Evolutionary conservation across 441 rosid genomes (phyloP).

Genomic region (Erysimum pusillum): DNA sequence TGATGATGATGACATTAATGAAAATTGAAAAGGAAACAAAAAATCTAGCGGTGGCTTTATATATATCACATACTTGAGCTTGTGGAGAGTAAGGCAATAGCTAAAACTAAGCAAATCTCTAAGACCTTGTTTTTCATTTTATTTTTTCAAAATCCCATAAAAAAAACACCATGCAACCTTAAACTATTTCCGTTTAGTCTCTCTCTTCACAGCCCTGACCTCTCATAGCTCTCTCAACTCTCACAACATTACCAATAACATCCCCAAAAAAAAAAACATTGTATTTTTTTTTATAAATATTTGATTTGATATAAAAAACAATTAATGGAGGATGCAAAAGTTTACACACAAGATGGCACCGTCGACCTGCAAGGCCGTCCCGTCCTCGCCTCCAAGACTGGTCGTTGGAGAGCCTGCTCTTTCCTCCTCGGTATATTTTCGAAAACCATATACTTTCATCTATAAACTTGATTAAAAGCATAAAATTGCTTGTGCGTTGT

Average conservation of each 20-base stretch:
- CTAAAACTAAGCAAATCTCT: slow-evolving; percentile 29
- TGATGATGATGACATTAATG: slow-evolving; percentile 40
- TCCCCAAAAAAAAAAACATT: not conserved
- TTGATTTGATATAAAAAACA: not conserved
- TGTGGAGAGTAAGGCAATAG: slow-evolving; percentile 35
- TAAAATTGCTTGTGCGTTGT: not conserved
- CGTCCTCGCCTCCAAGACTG: slow-evolving; percentile 69
- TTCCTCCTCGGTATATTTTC: slow-evolving; percentile 73
- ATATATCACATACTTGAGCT: slow-evolving; percentile 46
- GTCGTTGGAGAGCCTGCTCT: slow-evolving; percentile 91
- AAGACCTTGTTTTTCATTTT: slow-evolving; percentile 19
- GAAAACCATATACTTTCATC: not conserved
- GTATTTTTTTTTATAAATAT: not conserved
- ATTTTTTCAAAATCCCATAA: not conserved
- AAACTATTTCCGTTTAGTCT: slow-evolving; percentile 36
- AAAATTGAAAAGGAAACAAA: slow-evolving; percentile 43
- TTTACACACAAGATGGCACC: slow-evolving; percentile 74
- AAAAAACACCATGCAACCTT: slow-evolving; percentile 37
- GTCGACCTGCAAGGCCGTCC: slow-evolving; percentile 85
- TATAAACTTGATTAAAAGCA: slow-evolving; percentile 9
- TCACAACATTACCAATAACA: slow-evolving; percentile 15
- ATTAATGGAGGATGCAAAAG: slow-evolving; percentile 52
- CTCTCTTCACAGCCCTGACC: slow-evolving; percentile 34
- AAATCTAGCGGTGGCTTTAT: slow-evolving; percentile 43
- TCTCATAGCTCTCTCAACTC: slow-evolving; percentile 30